Base-by-base conservation (phyloP, 768 basidiomycete genomes). In the Auriscalpium microsporum region DNA sequence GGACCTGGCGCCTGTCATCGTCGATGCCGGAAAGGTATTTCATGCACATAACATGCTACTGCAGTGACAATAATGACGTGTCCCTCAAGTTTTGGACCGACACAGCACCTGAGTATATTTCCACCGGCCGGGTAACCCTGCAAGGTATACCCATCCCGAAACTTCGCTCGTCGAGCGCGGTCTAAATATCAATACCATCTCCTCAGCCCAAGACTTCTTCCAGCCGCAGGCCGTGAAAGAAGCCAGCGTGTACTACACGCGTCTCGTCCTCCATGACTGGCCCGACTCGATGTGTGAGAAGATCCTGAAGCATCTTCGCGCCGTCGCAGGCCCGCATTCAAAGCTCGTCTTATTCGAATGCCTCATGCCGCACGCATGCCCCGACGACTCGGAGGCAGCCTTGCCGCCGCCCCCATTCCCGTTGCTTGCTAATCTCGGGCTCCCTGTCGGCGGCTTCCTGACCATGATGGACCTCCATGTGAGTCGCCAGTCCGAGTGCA, bases 191-290 rank as follows among this genome's bases (percentile, higher is more conserved):
- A n/a, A n/a, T n/a, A n/a, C n/a, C n/a, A n/a, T n/a, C n/a, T n/a
- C n/a, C n/a, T n/a, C 28, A 28, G 28, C 5, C 28, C 28, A 28
- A 11, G 45, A 55, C 23, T 58, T 58, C 48, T 58, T 58, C 42
- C 23, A 58, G 19, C 37, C 57, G 19, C 66, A 69, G 47, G 55
- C 66, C 0, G 21, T 60, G 34, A 55, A 59, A 35, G 56, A 56
- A 6, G 63, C 65, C 10, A 56, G 56, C 1, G 63, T 67, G 3
- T 68, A 64, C 56, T 44, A 64, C 19, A 16, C 65, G 0, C 53
- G 65, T 33, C 19, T 36, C 16, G 48, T 64, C 42, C 36, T 68
- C 44, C 68, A 69, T 54, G 63, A 68, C 55, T 68, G 64, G 65
- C 19, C 61, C n/a, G 60, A 62, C 44, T 35, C 14, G 0, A 21